Conservation (phyloP, 2,329 filamentous ascomycete species). For the Zymoseptoria tritici region DNA sequence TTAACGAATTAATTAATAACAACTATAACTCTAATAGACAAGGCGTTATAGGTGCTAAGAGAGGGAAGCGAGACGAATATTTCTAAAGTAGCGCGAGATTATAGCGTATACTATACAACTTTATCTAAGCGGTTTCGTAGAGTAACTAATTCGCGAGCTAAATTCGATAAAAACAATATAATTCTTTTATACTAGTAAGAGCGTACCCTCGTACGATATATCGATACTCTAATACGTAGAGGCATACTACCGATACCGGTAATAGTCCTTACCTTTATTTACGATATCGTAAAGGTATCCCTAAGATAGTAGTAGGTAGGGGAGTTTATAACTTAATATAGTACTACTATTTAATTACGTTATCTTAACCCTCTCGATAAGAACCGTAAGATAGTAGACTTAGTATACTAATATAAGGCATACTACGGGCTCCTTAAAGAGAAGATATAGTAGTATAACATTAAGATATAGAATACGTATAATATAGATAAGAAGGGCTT, state of each 20-base stretch:
- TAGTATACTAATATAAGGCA: too few relatives aligned
- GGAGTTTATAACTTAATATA: too few relatives aligned
- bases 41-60: not conserved
- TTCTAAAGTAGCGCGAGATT: not conserved
- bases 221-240: not conserved
- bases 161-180: not conserved
- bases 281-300: too few relatives aligned
- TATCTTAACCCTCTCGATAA: not conserved
- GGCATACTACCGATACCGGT: too few relatives aligned
- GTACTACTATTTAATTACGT: too few relatives aligned
- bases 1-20: not conserved
- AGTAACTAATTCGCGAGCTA: too few relatives aligned
- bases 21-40: not conserved
- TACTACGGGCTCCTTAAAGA: not conserved
- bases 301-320: too few relatives aligned
- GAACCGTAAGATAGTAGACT: not conserved
- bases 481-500: slow-evolving; percentile 3
- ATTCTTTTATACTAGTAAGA: not conserved
- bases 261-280: too few relatives aligned
- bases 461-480: slow-evolving; percentile 1
- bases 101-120: not conserved
- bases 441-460: slow-evolving; percentile 1
- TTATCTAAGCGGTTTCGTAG: too few relatives aligned
- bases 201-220: not conserved
- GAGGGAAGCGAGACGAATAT: not conserved